Evolutionary conservation across 108 stramenopile genomes (phyloP).

Genomic region (Mediolabrus comicus): DNA sequence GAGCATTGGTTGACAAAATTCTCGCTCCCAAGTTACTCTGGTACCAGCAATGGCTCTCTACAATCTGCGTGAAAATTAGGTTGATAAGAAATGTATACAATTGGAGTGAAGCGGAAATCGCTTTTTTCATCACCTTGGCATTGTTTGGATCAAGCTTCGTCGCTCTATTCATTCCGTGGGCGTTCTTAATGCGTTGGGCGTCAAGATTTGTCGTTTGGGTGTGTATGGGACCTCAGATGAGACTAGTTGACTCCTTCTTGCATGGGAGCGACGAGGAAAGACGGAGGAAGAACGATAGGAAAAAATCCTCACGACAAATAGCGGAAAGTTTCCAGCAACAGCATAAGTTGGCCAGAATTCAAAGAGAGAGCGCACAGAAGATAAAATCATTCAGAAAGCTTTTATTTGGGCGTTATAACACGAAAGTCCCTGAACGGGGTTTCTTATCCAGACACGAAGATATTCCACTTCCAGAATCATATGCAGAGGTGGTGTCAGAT

Average conservation of each 20-base stretch:
- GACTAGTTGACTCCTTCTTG: constrained; percentile 49
- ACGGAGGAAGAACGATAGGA: constrained; percentile 23
- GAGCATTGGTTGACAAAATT: constrained; percentile 51
- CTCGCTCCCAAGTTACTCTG: constrained; percentile 18
- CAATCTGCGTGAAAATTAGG: constrained; percentile 29
- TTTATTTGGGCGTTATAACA: constrained; percentile 64
- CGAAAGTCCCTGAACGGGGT: constrained; percentile 35
- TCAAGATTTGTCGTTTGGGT: constrained; percentile 61
- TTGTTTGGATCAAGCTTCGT: constrained; percentile 53
- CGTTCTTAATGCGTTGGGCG: constrained; percentile 60
- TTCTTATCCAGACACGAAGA: constrained; percentile 52
- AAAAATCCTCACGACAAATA: constrained; percentile 4
- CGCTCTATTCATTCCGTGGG: constrained; percentile 63
- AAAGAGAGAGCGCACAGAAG: constrained; percentile 71
- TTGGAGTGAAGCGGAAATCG: constrained; percentile 31
- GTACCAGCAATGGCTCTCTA: constrained; percentile 27
- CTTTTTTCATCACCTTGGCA: constrained; percentile 60
- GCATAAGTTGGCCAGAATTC: constrained; percentile 35
- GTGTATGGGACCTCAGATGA: constrained; percentile 76
- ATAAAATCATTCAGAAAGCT: constrained; percentile 59
- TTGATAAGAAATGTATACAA: constrained; percentile 17
- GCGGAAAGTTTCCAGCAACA: constrained; percentile 23
- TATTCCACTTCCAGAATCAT: constrained; percentile 42
- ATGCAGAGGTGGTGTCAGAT: constrained; percentile 21
- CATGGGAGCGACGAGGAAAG: constrained; percentile 31